phyloP scores from a whole-genome alignment of 169 alveolate genomes.

The Babesia ovis region DNA sequence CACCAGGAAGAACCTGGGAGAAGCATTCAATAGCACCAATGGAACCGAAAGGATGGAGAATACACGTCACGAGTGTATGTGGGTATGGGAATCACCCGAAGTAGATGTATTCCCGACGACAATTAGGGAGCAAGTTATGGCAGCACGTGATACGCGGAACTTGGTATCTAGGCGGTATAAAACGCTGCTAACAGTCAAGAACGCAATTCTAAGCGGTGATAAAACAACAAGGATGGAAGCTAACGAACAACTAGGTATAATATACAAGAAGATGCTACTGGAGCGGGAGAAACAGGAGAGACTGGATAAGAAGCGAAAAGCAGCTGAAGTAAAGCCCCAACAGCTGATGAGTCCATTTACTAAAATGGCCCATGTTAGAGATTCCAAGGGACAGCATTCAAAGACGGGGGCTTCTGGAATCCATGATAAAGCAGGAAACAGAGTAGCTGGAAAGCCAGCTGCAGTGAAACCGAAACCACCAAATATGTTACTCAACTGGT shows the following conservation, averaged over 20 bases:
- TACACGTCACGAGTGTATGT: slow-evolving; percentile 40
- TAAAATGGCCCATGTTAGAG: slow-evolving; percentile 3
- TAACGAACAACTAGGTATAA: slow-evolving; percentile 30
- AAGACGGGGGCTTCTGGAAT: neutral
- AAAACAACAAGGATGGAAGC: slow-evolving; percentile 32
- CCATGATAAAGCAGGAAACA: neutral
- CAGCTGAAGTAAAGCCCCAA: neutral
- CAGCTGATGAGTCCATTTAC: neutral
- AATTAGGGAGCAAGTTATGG: slow-evolving; percentile 32
- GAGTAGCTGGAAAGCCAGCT: neutral
- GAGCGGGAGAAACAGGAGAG: slow-evolving; percentile 49
- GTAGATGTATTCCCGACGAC: slow-evolving; percentile 42
- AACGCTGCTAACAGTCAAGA: slow-evolving; percentile 42
- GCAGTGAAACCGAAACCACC: slow-evolving; percentile 1
- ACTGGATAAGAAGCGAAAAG: slow-evolving; percentile 24
- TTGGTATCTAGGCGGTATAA: slow-evolving; percentile 49
- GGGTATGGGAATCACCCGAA: slow-evolving; percentile 69
- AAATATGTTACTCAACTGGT: slow-evolving; percentile 59
- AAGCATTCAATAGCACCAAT: slow-evolving; percentile 8
- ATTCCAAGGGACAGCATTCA: neutral
- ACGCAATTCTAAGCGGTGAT: slow-evolving; percentile 28
- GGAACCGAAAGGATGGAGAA: slow-evolving; percentile 37
- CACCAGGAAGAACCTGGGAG: slow-evolving; percentile 56
- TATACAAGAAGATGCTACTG: slow-evolving; percentile 48
- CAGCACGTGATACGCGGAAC: slow-evolving; percentile 55